Evolutionary conservation across 192 early-diverging fungal species (phyloP), one percentile per base, ranked within the genome.

Genomic region (Linnemannia schmuckeri): DNA sequence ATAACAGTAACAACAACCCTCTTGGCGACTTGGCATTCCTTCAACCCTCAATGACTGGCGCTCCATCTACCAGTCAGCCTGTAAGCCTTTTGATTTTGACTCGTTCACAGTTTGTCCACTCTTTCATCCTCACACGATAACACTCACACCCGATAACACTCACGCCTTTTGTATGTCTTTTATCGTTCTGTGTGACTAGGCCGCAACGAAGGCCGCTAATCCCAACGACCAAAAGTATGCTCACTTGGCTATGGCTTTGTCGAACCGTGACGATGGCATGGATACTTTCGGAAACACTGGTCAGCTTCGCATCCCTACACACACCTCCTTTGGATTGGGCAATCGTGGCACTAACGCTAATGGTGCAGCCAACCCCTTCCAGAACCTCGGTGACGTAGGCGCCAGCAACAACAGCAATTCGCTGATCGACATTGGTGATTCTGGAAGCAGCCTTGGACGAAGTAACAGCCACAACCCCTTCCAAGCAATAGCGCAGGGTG

Each of bases 211-310:
- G 54, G 54, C 54, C 3, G 30, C 75, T 13, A 85, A 75, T 37
- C 47, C 74, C 17, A 42, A 75, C 20, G 80, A 81, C 55, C 69
- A 79, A 70, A 87, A 87, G 44, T 85, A 85, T 30, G 57, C 78
- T 0, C 78, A 75, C 41, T 22, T 85, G 27, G 74, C 74, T 17
- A 79, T 76, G 70, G 77, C 83, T 9, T 44, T 80, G n/a, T 70
- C 63, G 13, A 72, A 79, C 35, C 78, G 41, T 41, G 88, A 88
- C 73, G 90, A 91, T 69, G 92, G 92, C 8, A 83, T 89, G 81
- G 92, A 92, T 77, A 92, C 92, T 12, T 92, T 91, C 80, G 92
- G 92, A 37, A 92, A 92, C 63, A 75, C 69, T 5, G 92, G 92
- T 57, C 88, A 89, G 70, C 82, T 90, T 38, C 88, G 92, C 55